Conservation (phyloP, 768 basidiomycete species). For the Lactarius vividus region DNA sequence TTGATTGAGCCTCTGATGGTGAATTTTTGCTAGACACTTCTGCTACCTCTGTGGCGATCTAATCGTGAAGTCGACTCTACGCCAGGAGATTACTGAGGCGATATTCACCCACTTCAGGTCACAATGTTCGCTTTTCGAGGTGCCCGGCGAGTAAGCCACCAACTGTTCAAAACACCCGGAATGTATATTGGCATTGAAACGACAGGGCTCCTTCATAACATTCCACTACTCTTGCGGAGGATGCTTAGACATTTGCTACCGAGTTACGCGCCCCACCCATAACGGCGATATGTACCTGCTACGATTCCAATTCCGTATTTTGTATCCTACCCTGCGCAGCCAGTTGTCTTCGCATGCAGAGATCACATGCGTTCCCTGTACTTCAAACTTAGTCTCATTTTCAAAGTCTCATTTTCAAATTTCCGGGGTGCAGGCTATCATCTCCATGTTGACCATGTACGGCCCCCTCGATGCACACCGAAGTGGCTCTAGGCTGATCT, state of each 20-base stretch:
- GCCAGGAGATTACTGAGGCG: constrained; percentile 33
- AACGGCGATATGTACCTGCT: neutral
- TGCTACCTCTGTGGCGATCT: constrained; percentile 50
- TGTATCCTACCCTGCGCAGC: neutral
- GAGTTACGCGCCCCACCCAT: neutral
- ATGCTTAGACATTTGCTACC: neutral
- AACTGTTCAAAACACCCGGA: neutral
- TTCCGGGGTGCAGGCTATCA: neutral
- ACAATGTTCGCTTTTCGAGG: constrained; percentile 38
- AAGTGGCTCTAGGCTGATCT: too few relatives aligned
- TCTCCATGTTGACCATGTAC: neutral
- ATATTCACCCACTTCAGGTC: constrained; percentile 36
- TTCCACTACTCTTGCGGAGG: neutral
- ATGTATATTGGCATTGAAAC: neutral
- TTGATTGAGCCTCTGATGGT: neutral
- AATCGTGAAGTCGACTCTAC: constrained; percentile 43
- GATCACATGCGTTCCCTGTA: neutral
- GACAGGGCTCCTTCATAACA: neutral
- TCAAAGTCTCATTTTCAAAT: too few relatives aligned
- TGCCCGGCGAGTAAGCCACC: neutral
- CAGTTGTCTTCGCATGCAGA: neutral
- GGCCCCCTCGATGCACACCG: too few relatives aligned
- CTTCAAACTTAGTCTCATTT: neutral
- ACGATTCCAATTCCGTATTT: neutral
- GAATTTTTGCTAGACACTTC: constrained; percentile 40